Evolutionary conservation across 306 rosid species (phyloP), one percentile per base, ranked within the genome.

Genomic region (Vigna trinervia): DNA sequence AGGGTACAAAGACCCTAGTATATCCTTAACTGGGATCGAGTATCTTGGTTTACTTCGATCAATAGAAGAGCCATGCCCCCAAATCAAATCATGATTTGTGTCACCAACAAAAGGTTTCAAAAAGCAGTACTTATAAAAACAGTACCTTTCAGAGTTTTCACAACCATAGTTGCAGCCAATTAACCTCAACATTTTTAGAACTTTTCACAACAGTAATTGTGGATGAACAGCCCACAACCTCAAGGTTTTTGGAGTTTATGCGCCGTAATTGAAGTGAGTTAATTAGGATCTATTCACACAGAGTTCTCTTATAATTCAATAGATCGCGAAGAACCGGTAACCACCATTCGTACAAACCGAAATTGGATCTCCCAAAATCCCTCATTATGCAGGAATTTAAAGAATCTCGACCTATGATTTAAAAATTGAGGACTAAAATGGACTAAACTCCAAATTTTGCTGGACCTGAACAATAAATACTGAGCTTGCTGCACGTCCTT

Each of bases 321-420:
- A 60, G 17, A 26, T 58, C 4, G 10, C 5, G 0, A 30, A 28
- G 22, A 32, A 38, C 45, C 4, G 1, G 15, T 7, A 66, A 41
- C 17, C 20, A 39, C 6, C 6, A 67, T 26, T 78, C 8, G 5
- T 12, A 43, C 34, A 19, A 0, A 10, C 15, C 10, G 30, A 64
- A 36, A 38, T 1, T 61, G 17, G 47, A 9, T 63, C 14, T 36
- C 9, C 43, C 7, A 8, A 30, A 80, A 30, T 5, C 47, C 22
- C 52, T 26, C 12, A 57, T 14, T 58, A 23, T 10, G 13, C n/a
- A 69, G 9, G 5, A 57, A 23, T 14, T 48, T 64, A 20, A 73
- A 73, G 47, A 45, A 15, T 30, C n/a, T 34, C 4, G 61, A 71
- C 71, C 78, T 60, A 61, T 63, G 47, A 67, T 28, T 43, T 65